These are phyloP conservation scores for Cenchrus fungigraminus DNA, from an alignment of 176 grass and related monocot species.

Conservation along the genomic window DNA sequence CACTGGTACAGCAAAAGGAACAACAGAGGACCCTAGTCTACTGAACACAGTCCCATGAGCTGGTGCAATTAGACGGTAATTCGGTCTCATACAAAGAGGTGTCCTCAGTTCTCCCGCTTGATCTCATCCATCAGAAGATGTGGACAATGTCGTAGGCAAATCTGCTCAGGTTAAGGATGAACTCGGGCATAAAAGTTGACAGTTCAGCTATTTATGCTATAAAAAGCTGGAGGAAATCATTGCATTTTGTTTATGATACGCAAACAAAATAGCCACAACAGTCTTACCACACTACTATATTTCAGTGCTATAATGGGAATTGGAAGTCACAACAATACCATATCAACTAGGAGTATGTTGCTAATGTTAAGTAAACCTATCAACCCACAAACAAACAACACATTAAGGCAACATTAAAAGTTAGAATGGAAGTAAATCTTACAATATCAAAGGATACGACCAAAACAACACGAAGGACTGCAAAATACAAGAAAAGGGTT, in stretches of 20 bases:
- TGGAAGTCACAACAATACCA: neutral
- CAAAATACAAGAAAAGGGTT: constrained; percentile 34
- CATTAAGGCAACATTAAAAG: neutral
- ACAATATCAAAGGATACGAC: constrained; percentile 83
- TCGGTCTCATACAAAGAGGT: neutral
- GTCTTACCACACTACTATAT: neutral
- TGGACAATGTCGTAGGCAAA: constrained; percentile 92
- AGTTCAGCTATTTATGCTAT: neutral
- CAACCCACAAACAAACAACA: neutral
- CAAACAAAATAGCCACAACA: neutral
- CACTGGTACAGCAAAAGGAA: neutral
- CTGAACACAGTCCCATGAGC: neutral
- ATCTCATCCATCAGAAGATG: constrained; percentile 73
- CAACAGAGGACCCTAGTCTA: neutral
- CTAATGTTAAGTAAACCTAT: neutral
- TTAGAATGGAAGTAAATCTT: constrained; percentile 31
- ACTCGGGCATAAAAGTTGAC: constrained; percentile 13
- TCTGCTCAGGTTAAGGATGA: constrained; percentile 67
- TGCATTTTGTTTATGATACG: neutral
- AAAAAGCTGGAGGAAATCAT: neutral
- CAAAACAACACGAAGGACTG: constrained; percentile 94
- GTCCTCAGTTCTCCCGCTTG: neutral
- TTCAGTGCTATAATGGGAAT: neutral
- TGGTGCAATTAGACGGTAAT: neutral
- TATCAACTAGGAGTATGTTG: neutral